phyloP scores from a whole-genome alignment of 345 rosid species.

The Schrenkiella parvula region DNA sequence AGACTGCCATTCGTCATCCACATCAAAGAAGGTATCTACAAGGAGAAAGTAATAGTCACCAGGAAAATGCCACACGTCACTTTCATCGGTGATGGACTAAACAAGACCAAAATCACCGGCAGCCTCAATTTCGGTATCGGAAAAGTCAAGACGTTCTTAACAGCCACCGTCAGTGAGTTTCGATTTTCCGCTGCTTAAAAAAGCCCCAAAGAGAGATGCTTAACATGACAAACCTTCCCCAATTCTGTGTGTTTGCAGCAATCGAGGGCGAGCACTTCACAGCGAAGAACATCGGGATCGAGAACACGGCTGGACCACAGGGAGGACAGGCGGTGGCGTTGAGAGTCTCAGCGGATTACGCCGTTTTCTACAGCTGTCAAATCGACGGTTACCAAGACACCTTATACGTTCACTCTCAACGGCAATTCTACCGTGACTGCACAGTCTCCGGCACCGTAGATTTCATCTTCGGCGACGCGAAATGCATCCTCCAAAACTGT shows the following conservation, averaged over 20 bases:
- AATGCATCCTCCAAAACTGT: slow-evolving; percentile 60
- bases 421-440: slow-evolving; percentile 77
- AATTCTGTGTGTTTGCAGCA: slow-evolving; percentile 29
- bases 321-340: slow-evolving; percentile 76
- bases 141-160: slow-evolving; percentile 40
- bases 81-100: slow-evolving; percentile 73
- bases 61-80: slow-evolving; percentile 36
- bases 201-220: background rate
- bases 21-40: slow-evolving; percentile 67
- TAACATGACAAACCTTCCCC: background rate
- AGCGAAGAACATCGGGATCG: slow-evolving; percentile 64
- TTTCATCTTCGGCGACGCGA: slow-evolving; percentile 63
- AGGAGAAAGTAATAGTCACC: slow-evolving; percentile 43
- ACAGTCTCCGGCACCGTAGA: slow-evolving; percentile 67
- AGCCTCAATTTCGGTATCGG: slow-evolving; percentile 43
- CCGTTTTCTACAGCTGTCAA: slow-evolving; percentile 53
- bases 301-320: slow-evolving; percentile 60
- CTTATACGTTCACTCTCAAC: slow-evolving; percentile 56
- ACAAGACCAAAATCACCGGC: slow-evolving; percentile 64
- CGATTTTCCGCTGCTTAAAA: background rate
- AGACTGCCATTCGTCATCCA: slow-evolving; percentile 45
- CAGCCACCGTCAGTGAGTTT: slow-evolving; percentile 58
- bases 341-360: slow-evolving; percentile 46
- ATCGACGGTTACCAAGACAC: slow-evolving; percentile 71
- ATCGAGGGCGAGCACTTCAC: slow-evolving; percentile 47